Base-by-base conservation (phyloP, 768 basidiomycete genomes). In the Kwoniella newhampshirensis region DNA sequence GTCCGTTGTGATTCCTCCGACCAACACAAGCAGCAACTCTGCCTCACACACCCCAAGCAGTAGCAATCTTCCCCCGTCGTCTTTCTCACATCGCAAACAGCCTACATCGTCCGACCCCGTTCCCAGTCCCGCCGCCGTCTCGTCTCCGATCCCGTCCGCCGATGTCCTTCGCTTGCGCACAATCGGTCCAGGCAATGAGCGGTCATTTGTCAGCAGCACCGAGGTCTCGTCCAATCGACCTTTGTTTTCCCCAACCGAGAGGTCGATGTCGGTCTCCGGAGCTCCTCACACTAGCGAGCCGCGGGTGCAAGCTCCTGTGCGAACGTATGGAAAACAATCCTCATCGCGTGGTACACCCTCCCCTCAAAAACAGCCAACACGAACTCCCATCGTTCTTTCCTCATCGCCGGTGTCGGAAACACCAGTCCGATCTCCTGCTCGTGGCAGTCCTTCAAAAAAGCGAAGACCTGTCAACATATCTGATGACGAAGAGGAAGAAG, bases 191-290 rank as follows among this genome's bases (percentile, higher is more conserved):
- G 21, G 30, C 36, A 20, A 25, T 32, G 25, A 28, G n/a, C 23
- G 48, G 23, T 51, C 27, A 11, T 42, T 47, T 41, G 20, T 57
- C 45, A 51, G 57, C 54, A 53, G 45, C 52, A 42, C 43, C 6
- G 48, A 67, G 41, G 36, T 26, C 11, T 63, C 67, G 7, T 63
- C 60, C 11, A 51, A 57, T 54, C 51, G 63, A 21, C 69, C 69
- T 2, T 27, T 68, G 26, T 68, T 71, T 51, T 71, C 70, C 0
- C 67, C 70, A 9, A 66, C 70, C 18, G 62, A 71, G 44, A 56
- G 50, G 25, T 60, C 43, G 18, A n/a, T 32, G 32, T 32, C 32
- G 13, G 13, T 13, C 7, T 6, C 6, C 32, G 32, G 32, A 32
- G 32, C 7, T 32, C 32, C 32, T 48, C 26, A 54, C 53, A 8